Base-by-base conservation (phyloP, 805 yeast species). In the Candida krabiensis region DNA sequence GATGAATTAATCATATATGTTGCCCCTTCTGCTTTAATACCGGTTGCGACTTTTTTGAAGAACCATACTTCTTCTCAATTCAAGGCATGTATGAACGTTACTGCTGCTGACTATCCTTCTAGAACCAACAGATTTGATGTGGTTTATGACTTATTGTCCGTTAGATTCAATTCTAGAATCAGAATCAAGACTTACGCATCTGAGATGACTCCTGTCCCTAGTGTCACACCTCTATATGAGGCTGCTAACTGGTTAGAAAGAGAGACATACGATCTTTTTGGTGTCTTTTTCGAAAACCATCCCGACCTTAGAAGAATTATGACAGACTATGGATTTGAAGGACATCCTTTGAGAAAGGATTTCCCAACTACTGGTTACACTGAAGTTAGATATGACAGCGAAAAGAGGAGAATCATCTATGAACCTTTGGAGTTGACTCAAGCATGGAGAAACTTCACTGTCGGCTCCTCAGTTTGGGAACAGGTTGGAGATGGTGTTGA, bases 281-380 rank as follows among this genome's bases (percentile, higher is more conserved):
- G 96, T 29, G 77, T 87, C 42, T 86, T 86, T 65, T 87, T 87
- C 57, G 91, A 84, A 64, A 86, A 83, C 43, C 96, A 87, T 64
- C 95, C 95, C 5, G 96, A 86, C 64, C 71, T 86, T 58, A 80
- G 96, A 68, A 75, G 96, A 67, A 86, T 86, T 63, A 76, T 86
- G 80, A 86, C 96, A 39, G 96, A 86, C 66, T 86, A 86, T 63
- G 96, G 96, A 16, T 86, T 87, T 54, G 95, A 86, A 66, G 96
- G 96, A 37, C 93, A 86, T 60, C 96, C 96, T 11, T 73, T 86
- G 60, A 78, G 95, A 66, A 87, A 87, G 64, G 96, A 87, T 65
- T 87, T 87, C 83, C 96, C 96, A 52, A 81, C 91, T 29, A 84
- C 93, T 28, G 96, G 96, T 40, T 87, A 86, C 68, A 86, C 93